Percentiles rank a stretch among this genome's conserved stretches.
Conservation (phyloP, 2,329 filamentous ascomycete genomes). For the Pyricularia grisea region DNA sequence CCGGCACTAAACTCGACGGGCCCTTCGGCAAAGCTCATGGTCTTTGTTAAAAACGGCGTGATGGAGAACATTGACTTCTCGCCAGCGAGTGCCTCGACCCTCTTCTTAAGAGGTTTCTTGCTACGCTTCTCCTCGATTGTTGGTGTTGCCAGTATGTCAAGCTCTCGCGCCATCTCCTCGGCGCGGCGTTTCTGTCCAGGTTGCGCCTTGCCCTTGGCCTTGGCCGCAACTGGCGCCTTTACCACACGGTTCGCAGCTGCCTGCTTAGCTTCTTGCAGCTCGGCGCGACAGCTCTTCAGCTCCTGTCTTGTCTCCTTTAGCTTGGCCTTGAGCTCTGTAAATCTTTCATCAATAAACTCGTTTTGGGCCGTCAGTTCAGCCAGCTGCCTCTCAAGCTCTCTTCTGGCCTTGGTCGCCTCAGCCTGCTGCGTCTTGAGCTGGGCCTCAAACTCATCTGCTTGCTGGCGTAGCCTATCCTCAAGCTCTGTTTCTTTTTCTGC, state of each 20-base stretch:
- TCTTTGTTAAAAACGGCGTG: conserved; percentile 80
- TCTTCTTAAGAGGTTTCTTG: conserved; percentile 43
- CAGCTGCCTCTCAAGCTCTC: conserved; percentile 41
- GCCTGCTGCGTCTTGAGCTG: conserved; percentile 16
- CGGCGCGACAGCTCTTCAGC: conserved; percentile 51
- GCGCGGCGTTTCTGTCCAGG: conserved; percentile 34
- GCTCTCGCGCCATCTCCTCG: conserved; percentile 29
- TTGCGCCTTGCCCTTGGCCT: conserved; percentile 15
- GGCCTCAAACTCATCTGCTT: conserved; percentile 13
- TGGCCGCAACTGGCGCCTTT: conserved; percentile 1
- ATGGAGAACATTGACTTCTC: conserved; percentile 92
- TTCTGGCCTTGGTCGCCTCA: conserved; percentile 14
- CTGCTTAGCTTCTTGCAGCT: conserved; percentile 29
- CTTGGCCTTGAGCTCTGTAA: conserved; percentile 61
- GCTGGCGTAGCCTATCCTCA: conserved; percentile 25
- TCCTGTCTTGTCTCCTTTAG: conserved; percentile 61
- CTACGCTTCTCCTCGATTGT: conserved; percentile 23
- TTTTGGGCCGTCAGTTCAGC: conserved; percentile 53
- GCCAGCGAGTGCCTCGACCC: conserved; percentile 47
- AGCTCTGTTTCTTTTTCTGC: conserved; percentile 22
- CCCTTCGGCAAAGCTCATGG: conserved; percentile 37
- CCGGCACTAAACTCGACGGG: conserved; percentile 13
- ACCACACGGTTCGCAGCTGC: conserved; percentile 23
- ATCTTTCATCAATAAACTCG: conserved; percentile 58
- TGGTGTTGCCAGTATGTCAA: conserved; percentile 34